Evolutionary conservation across 2,329 filamentous ascomycete species (phyloP).

Genomic region (Cadophora sp.): DNA sequence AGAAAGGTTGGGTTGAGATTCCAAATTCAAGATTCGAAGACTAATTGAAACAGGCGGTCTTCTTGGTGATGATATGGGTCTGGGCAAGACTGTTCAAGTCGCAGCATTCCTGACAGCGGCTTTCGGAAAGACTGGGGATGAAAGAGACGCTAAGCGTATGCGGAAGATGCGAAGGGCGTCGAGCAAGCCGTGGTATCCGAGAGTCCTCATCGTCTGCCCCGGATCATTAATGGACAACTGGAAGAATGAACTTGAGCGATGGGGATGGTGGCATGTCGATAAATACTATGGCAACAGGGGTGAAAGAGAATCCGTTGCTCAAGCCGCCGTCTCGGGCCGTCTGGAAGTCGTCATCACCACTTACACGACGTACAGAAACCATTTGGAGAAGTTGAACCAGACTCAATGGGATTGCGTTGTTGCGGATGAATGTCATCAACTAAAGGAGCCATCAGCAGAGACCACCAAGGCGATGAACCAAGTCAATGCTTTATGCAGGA

Average conservation of each 20-base stretch:
- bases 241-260: slow-evolving; percentile 83
- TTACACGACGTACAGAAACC: slow-evolving; percentile 87
- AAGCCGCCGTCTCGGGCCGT: slow-evolving; percentile 75
- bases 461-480: slow-evolving; percentile 88
- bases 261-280: slow-evolving; percentile 96
- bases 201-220: slow-evolving; percentile 85
- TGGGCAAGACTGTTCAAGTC: slow-evolving; percentile 97
- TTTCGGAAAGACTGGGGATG: slow-evolving; percentile 93
- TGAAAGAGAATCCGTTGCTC: slow-evolving; percentile 75
- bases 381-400: slow-evolving; percentile 76
- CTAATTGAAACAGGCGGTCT: slow-evolving; percentile 59
- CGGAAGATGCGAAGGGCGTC: slow-evolving; percentile 75
- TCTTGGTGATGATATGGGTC: slow-evolving; percentile 92
- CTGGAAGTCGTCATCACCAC: slow-evolving; percentile 94
- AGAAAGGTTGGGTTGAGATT: slow-evolving; percentile 64
- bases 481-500: slow-evolving; percentile 88
- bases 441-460: slow-evolving; percentile 81
- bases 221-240: slow-evolving; percentile 90
- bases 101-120: slow-evolving; percentile 89
- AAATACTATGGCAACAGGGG: slow-evolving; percentile 74
- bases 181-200: slow-evolving; percentile 76
- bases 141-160: slow-evolving; percentile 85
- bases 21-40: neutral
- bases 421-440: slow-evolving; percentile 89
- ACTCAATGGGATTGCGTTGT: slow-evolving; percentile 93